These are phyloP conservation scores for Auricularia sp. DNA, from an alignment of 768 basidiomycete species.

Conservation along the genomic window DNA sequence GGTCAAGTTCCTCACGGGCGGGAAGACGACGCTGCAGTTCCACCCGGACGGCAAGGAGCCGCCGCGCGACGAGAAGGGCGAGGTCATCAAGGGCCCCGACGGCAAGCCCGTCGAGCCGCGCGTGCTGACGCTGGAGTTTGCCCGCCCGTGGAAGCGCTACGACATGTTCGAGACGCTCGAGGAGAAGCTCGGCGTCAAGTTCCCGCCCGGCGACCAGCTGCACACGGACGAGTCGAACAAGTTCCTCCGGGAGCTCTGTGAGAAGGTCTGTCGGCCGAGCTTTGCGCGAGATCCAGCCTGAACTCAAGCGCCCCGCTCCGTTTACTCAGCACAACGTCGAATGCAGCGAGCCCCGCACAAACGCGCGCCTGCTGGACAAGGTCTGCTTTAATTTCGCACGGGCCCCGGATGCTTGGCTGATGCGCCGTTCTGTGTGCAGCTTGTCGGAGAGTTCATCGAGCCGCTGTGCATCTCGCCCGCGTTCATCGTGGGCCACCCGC, in stretches of 20 bases:
- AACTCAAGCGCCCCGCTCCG: background rate
- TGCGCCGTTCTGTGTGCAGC: constrained; percentile 32
- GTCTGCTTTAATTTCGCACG: constrained; percentile 24
- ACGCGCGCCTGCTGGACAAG: constrained; percentile 91
- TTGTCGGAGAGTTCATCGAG: constrained; percentile 97
- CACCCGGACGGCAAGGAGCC: constrained; percentile 93
- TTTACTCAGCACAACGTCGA: constrained; percentile 78
- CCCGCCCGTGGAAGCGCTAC: constrained; percentile 94
- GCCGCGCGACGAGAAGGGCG: constrained; percentile 21
- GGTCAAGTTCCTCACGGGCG: constrained; percentile 77
- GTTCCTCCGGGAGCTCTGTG: constrained; percentile 76
- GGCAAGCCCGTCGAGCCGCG: constrained; percentile 26
- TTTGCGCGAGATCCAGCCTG: constrained; percentile 1
- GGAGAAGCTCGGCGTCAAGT: constrained; percentile 82
- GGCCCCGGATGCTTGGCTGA: background rate
- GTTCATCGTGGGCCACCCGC: constrained; percentile 98
- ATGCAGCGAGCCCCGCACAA: constrained; percentile 92
- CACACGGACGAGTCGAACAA: constrained; percentile 81
- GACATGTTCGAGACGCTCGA: constrained; percentile 97
- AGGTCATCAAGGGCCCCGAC: constrained; percentile 9
- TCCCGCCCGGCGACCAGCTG: constrained; percentile 86
- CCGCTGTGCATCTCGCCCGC: constrained; percentile 91
- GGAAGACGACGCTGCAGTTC: constrained; percentile 68
- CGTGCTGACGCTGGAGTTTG: constrained; percentile 74
- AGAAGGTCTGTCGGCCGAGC: constrained; percentile 47